These are phyloP conservation scores for Amanita polypyramis DNA, from an alignment of 768 basidiomycete species.

Conservation along the genomic window DNA sequence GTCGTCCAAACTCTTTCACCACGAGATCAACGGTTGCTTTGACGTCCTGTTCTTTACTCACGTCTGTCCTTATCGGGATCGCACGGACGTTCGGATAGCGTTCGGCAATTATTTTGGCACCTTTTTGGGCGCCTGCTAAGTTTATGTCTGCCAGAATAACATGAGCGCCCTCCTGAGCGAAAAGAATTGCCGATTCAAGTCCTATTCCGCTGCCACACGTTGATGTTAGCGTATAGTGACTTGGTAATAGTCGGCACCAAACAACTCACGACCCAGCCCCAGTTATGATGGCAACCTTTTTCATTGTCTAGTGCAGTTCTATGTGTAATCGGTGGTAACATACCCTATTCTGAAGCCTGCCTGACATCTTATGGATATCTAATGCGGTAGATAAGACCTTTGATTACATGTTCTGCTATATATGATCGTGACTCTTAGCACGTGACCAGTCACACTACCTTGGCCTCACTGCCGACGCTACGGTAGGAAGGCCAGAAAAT, in stretches of 20 bases:
- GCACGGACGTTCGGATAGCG: slow-evolving; percentile 63
- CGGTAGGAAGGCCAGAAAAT: slow-evolving; percentile 29
- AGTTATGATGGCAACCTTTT: slow-evolving; percentile 69
- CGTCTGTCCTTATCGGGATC: slow-evolving; percentile 71
- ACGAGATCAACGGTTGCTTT: slow-evolving; percentile 74
- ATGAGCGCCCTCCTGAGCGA: slow-evolving; percentile 90
- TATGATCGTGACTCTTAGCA: neutral
- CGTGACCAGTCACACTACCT: neutral
- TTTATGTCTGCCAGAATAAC: slow-evolving; percentile 89
- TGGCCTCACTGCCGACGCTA: slow-evolving; percentile 4
- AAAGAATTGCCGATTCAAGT: slow-evolving; percentile 89
- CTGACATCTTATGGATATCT: slow-evolving; percentile 33
- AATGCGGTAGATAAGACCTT: neutral
- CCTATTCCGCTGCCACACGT: slow-evolving; percentile 72
- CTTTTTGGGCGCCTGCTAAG: slow-evolving; percentile 57
- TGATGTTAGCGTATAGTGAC: slow-evolving; percentile 14
- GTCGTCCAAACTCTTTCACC: slow-evolving; percentile 78
- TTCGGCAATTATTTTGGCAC: slow-evolving; percentile 48
- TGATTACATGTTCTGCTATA: neutral
- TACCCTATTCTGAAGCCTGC: slow-evolving; percentile 62
- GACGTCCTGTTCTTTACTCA: slow-evolving; percentile 80
- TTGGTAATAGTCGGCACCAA: slow-evolving; percentile 7
- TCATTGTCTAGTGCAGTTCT: slow-evolving; percentile 3
- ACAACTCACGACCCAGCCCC: slow-evolving; percentile 77
- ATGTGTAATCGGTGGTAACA: slow-evolving; percentile 5